These are phyloP conservation scores for Agaricus sinodeliciosus DNA, from an alignment of 768 basidiomycete genomes.

Conservation along the genomic window DNA sequence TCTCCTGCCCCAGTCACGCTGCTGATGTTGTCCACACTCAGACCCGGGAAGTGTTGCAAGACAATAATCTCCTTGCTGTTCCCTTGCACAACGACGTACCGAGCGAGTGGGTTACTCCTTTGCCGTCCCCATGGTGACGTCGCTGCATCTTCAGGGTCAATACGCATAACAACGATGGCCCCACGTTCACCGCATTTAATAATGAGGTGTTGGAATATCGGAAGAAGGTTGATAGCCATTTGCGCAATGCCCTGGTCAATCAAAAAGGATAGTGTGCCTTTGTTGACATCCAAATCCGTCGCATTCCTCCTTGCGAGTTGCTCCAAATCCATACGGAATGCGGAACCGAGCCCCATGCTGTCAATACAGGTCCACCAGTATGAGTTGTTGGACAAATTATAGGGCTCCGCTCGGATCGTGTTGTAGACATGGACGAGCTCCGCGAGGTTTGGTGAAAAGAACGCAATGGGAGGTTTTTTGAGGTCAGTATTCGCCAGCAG, in stretches of 20 bases:
- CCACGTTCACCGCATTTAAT: constrained; percentile 80
- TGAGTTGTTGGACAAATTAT: constrained; percentile 44
- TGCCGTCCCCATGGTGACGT: constrained; percentile 45
- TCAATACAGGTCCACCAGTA: constrained; percentile 65
- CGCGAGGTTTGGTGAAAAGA: constrained; percentile 77
- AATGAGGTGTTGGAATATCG: constrained; percentile 78
- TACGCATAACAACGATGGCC: constrained; percentile 55
- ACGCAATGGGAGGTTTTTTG: constrained; percentile 47
- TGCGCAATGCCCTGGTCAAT: constrained; percentile 66
- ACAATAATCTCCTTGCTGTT: constrained; percentile 44
- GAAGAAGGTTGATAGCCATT: constrained; percentile 77
- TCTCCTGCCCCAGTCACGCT: constrained; percentile 94
- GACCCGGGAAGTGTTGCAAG: constrained; percentile 68
- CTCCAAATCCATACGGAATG: constrained; percentile 62
- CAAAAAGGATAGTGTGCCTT: constrained; percentile 54
- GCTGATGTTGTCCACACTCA: constrained; percentile 34
- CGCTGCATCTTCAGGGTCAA: constrained; percentile 32
- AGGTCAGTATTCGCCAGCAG: constrained; percentile 20
- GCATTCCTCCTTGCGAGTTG: constrained; percentile 44
- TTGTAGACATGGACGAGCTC: constrained; percentile 65
- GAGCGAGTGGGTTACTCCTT: constrained; percentile 36
- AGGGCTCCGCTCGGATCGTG: constrained; percentile 35
- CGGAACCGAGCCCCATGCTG: constrained; percentile 54
- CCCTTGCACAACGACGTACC: constrained; percentile 48
- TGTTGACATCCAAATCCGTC: constrained; percentile 30